Conservation (phyloP, 257 asterid genomes). For the Forsythia viridissima region DNA sequence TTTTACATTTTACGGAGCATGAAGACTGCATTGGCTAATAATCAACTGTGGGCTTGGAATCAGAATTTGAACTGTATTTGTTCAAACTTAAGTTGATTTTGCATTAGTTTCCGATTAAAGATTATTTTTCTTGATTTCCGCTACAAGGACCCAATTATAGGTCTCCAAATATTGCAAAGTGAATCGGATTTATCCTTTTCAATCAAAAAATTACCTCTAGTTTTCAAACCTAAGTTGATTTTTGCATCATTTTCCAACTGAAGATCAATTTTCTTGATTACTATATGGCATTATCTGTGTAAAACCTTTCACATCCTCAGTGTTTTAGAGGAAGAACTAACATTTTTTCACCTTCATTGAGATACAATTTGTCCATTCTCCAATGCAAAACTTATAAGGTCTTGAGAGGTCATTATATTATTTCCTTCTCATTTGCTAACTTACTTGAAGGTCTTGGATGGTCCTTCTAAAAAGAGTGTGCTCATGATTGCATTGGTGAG, state of each 20-base stretch:
- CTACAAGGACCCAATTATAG: not conserved
- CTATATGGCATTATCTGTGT: not conserved
- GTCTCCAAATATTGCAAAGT: not conserved
- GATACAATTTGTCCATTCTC: not conserved
- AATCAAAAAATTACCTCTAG: not conserved
- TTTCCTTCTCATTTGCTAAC: not conserved
- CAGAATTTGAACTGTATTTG: not conserved
- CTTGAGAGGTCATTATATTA: not conserved
- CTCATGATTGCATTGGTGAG: not conserved
- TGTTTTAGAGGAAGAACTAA: not conserved
- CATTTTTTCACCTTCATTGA: not conserved
- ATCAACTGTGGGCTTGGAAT: not conserved
- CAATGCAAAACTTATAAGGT: not conserved
- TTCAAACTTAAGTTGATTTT: not conserved
- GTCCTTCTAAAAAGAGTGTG: too few relatives aligned
- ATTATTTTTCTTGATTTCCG: not conserved
- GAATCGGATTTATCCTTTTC: not conserved
- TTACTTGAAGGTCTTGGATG: too few relatives aligned
- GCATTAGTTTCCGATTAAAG: not conserved
- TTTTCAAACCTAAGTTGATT: not conserved
- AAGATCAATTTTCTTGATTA: not conserved
- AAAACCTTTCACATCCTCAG: not conserved
- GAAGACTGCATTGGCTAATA: too few relatives aligned
- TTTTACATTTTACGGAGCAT: too few relatives aligned
- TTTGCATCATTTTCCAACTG: not conserved